phyloP scores from a whole-genome alignment of 305 asterid species.

The Fraxinus albicans region DNA sequence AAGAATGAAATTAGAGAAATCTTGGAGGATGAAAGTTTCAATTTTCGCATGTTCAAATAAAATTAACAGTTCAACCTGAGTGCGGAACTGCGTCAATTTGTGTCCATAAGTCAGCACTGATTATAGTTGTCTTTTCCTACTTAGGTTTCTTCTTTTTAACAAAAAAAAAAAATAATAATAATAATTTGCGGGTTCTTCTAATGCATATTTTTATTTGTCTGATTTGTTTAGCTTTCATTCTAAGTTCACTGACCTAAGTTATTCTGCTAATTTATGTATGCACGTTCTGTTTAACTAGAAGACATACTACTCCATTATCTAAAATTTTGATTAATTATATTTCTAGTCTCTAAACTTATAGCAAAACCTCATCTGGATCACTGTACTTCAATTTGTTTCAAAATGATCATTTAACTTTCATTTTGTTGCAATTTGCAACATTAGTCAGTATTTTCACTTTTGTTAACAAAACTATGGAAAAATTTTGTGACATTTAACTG shows the following conservation, averaged over 20 bases:
- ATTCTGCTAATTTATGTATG: not conserved
- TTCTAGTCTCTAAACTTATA: not conserved
- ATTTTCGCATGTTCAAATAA: not conserved
- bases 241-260: not conserved
- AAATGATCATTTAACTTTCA: not conserved
- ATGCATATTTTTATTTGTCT: not conserved
- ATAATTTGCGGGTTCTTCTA: not conserved
- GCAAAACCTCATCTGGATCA: not conserved
- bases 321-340: not conserved
- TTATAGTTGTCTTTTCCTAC: not conserved
- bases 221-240: not conserved
- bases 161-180: no score
- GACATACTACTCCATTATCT: not conserved
- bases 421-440: not conserved
- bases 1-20: not conserved
- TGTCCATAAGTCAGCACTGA: not conserved
- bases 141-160: not conserved
- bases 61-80: not conserved
- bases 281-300: not conserved
- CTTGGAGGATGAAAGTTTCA: not conserved
- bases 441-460: not conserved
- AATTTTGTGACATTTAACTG: not conserved
- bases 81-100: not conserved
- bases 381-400: not conserved
- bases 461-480: not conserved